These are phyloP conservation scores for Lotus japonicus DNA, from an alignment of 306 rosid genomes.

Conservation along the genomic window DNA sequence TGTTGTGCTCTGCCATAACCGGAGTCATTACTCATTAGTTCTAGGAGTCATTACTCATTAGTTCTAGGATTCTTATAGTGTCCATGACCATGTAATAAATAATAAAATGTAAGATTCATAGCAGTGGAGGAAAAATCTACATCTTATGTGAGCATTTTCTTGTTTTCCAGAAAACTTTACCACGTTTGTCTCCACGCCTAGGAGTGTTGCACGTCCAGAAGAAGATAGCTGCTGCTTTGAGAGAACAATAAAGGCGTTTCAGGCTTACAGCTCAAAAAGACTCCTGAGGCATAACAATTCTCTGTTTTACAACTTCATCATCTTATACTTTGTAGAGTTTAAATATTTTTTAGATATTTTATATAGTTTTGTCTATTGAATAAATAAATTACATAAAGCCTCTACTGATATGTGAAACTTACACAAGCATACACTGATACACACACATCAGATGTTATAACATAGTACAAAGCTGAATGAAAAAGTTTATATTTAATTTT, in stretches of 20 bases:
- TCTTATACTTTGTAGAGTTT: background rate
- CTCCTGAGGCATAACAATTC: background rate
- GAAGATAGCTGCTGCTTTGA: conserved; percentile 70
- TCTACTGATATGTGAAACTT: background rate
- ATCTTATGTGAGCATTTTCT: conserved; percentile 16
- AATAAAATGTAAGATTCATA: background rate
- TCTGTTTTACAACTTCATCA: conserved; percentile 8
- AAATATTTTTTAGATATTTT: too few species aligned
- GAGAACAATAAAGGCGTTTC: conserved; percentile 25
- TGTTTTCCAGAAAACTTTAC: conserved; percentile 58
- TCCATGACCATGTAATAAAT: background rate
- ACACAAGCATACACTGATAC: background rate
- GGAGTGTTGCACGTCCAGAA: conserved; percentile 83
- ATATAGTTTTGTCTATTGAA: background rate
- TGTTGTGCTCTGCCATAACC: background rate
- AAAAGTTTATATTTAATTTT: background rate
- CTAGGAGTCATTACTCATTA: background rate
- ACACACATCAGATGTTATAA: background rate
- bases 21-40: background rate
- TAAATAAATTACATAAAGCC: background rate
- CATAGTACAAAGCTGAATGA: background rate
- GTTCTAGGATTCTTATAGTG: conserved; percentile 9
- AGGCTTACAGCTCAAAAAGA: background rate
- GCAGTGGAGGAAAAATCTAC: background rate
- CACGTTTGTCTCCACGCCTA: conserved; percentile 79